Conservation (phyloP, 164 flowering plant species). For the Nymphaea colorata region DNA sequence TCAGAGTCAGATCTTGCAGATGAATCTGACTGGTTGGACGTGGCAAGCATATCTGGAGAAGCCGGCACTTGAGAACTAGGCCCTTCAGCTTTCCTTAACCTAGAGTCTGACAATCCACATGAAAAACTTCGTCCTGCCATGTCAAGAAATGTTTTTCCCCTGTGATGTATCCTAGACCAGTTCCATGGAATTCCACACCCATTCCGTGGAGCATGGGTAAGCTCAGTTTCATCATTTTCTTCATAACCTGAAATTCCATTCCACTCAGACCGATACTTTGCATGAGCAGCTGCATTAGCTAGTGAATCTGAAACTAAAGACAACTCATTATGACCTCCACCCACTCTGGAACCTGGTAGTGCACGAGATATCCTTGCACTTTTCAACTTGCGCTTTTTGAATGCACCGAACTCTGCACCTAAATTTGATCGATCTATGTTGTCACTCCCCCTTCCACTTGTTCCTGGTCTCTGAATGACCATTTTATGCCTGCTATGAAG, state of each 20-base stretch:
- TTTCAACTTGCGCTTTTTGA: conserved; percentile 60
- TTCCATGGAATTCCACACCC: conserved; percentile 97
- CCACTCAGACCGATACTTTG: conserved; percentile 22
- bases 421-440: neutral
- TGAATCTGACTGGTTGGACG: conserved; percentile 44
- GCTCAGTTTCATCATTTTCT: conserved; percentile 30
- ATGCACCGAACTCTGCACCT: conserved; percentile 3
- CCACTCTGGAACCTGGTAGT: conserved; percentile 28
- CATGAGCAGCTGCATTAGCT: conserved; percentile 30
- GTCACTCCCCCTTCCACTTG: conserved; percentile 6
- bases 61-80: conserved; percentile 10
- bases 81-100: conserved; percentile 35
- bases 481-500: conserved; percentile 25
- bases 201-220: conserved; percentile 50
- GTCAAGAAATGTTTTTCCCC: conserved; percentile 81
- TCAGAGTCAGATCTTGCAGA: conserved; percentile 55
- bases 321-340: conserved; percentile 43
- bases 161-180: conserved; percentile 93
- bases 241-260: conserved; percentile 18
- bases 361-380: conserved; percentile 40
- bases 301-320: conserved; percentile 83
- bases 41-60: conserved; percentile 28
- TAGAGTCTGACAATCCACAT: conserved; percentile 81
- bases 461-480: conserved; percentile 24
- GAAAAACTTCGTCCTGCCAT: conserved; percentile 92